Evolutionary conservation across 2,329 filamentous ascomycete genomes (phyloP), one percentile per base, ranked within the genome.

Genomic region (Metarhizium anisopliae): DNA sequence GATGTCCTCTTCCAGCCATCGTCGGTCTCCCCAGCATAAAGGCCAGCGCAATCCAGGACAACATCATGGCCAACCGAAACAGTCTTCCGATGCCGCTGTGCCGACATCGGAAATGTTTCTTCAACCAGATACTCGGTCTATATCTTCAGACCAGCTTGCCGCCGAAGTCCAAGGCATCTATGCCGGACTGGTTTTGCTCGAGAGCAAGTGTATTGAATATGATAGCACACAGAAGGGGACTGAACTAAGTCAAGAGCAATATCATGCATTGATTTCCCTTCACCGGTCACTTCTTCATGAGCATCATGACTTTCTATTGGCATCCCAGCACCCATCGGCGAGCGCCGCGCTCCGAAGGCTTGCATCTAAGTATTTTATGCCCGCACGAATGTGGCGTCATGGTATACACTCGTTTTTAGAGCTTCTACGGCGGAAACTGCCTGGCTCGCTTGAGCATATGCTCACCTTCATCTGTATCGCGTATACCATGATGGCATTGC

Each of bases 331-430:
- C 64, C 92, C 90, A 0, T 87, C 85, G 0, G 89, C 90, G 0
- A 88, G 80, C 29, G 77, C 78, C 0, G 82, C 85, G 0, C 68
- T 97, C 0, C 78, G 81, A 3, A 75, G 82, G 0, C 70, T 96
- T 0, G 86, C 91, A 0, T 79, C 80, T 0, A 94, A 94, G 59
- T 96, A 96, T 62, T 84, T 85, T 0, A 96, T 97, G 90, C 92
- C 93, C 0, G 90, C 89, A 0, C 77, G 93, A 0, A 94, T 97
- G 89, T 97, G 93, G 94, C 80, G 90, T 0, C 89, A 95, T 62
- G 93, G 89, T 0, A 96, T 97, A 3, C 90, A 95, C 65, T 85
- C 84, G 0, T 94, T 94, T 56, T 76, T 95, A 0, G 90, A 95
- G 61, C 68, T 95, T 0, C 69, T 95, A 0, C 77, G 90, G 0